A percentile compares a stretch with the other conserved stretches of the same genome.
Conservation (phyloP, 2,329 filamentous ascomycete genomes). For the Paecilomyces variotii region DNA sequence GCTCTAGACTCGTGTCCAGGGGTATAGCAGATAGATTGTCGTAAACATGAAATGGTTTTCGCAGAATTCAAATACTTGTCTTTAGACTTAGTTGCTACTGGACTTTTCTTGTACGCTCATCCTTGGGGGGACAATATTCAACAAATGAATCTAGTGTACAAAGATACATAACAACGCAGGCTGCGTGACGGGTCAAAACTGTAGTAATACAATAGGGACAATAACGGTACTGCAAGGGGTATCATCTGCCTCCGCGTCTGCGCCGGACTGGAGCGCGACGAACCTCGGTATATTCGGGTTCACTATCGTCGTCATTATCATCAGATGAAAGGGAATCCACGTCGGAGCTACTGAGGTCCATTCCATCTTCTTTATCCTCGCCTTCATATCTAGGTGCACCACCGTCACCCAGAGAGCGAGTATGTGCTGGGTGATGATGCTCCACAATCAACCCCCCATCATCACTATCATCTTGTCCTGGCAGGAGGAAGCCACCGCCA, state of each 20-base stretch:
- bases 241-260: constrained; percentile 5
- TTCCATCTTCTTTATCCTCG: constrained; percentile 4
- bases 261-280: neutral
- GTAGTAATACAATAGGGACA: neutral
- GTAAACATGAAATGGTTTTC: no score
- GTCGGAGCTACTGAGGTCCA: constrained; percentile 4
- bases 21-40: no score
- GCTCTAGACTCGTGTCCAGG: no score
- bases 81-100: no score
- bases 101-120: no score
- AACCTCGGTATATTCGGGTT: constrained; percentile 10
- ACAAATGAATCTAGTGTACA: neutral
- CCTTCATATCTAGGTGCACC: constrained; percentile 4
- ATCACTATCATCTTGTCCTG: constrained; percentile 7
- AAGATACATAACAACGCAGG: neutral
- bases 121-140: neutral
- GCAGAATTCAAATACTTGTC: no score
- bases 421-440: constrained; percentile 9
- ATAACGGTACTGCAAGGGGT: neutral
- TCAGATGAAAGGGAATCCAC: constrained; percentile 8
- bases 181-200: neutral
- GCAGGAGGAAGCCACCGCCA: constrained; percentile 19
- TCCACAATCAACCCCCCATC: constrained; percentile 24
- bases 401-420: neutral
- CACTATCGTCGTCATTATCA: constrained; percentile 4